Base-by-base conservation (phyloP, 306 rosid species). In the Prunus salicina region DNA sequence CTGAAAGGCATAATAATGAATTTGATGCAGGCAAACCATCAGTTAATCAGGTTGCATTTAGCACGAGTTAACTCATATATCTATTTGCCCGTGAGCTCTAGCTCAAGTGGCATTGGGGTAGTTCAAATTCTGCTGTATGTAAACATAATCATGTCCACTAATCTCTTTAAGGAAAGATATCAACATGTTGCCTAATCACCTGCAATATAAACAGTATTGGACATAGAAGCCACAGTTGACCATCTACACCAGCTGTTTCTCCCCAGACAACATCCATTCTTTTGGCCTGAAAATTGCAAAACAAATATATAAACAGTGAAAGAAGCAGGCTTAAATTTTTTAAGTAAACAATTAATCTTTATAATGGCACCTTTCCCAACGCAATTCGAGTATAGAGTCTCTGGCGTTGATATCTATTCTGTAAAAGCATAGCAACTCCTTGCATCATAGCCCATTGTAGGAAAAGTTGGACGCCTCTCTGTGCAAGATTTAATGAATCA, bases 221-320 rank as follows among this genome's bases (percentile, higher is more conserved):
- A 84, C 97, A 96, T 84, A 96, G 84, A 81, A 96, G 75, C 99
- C 93, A 96, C 68, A 96, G 71, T 82, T 96, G 99, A 80, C 99
- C 99, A 78, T 88, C 91, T 64, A 92, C 99, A 30, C 98, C 98
- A 50, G 99, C 91, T 2, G 97, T 89, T 89, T 96, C 99, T 60
- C 99, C 99, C 99, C 99, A 96, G 10, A 96, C 99, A 64, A 96
- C 97, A 82, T 96, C 99, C 99, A 96, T 96, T 78, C 99, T 88
- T 83, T 96, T 96, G n/a, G 99, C 99, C 99, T 96, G 84, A 69
- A 82, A 79, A 74, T 64, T 49, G 16, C 82, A 69, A 79, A 74
- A 69, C 62, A 70, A 62, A 63, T 64, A 50, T 64, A 75, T 22
- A 65, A 70, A 51, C 7, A 69, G 52, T 47, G 43, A 64, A 45